A percentile compares a stretch with the other conserved stretches of the same genome.
Conservation (phyloP, 805 yeast species). For the Lipomyces oligophaga region DNA sequence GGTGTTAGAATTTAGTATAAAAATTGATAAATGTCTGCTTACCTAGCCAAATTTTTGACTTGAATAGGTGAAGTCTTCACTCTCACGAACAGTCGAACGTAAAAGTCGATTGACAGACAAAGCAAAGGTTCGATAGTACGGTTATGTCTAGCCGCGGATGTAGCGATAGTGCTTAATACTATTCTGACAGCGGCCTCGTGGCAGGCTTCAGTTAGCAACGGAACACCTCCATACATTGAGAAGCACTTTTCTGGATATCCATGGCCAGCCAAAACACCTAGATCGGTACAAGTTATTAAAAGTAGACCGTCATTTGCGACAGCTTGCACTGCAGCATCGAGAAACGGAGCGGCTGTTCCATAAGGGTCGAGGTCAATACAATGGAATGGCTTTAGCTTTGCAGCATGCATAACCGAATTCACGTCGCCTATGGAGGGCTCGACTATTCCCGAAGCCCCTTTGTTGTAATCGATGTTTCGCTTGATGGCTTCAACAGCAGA, state of each 20-base stretch:
- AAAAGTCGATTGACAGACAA: constrained; percentile 85
- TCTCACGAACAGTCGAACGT: constrained; percentile 78
- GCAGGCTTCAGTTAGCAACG: constrained; percentile 72
- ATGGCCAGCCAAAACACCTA: constrained; percentile 91
- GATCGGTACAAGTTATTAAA: constrained; percentile 91
- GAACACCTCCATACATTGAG: constrained; percentile 90
- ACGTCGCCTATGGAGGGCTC: constrained; percentile 82
- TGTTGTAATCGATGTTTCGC: constrained; percentile 66
- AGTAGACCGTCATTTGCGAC: constrained; percentile 81
- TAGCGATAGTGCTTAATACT: constrained; percentile 69
- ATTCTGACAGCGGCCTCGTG: constrained; percentile 92
- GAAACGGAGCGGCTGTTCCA: constrained; percentile 94
- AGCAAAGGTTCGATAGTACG: constrained; percentile 82
- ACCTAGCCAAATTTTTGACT: constrained; percentile 67
- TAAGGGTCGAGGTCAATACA: constrained; percentile 94
- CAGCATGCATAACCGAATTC: constrained; percentile 65
- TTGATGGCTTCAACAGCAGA: constrained; percentile 81
- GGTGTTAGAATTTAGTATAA: background rate
- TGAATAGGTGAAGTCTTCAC: constrained; percentile 73
- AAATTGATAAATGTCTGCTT: background rate
- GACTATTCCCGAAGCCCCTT: constrained; percentile 56
- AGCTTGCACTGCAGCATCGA: constrained; percentile 84
- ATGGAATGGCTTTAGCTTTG: constrained; percentile 51
- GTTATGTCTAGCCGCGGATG: constrained; percentile 86
- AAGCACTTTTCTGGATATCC: constrained; percentile 97